Evolutionary conservation across 805 yeast genomes (phyloP).

Genomic region (Naumovozyma dairenensis): DNA sequence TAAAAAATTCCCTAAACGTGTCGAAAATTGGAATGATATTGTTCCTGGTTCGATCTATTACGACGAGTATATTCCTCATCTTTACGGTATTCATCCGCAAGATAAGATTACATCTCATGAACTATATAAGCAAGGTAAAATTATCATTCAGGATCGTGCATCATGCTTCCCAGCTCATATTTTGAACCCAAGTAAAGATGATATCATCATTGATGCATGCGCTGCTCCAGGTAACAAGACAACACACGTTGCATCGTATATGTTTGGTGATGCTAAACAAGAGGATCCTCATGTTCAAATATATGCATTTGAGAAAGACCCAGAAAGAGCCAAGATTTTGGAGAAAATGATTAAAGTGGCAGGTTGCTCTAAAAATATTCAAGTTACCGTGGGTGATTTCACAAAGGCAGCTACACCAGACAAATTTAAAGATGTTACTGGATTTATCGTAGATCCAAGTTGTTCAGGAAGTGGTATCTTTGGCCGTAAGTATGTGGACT

Average conservation of each 20-base stretch:
- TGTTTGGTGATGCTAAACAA: constrained; percentile 8
- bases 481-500: constrained; percentile 65
- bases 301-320: constrained; percentile 82
- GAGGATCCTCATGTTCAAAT: constrained; percentile 32
- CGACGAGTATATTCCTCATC: constrained; percentile 64
- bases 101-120: constrained; percentile 60
- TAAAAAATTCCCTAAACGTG: constrained; percentile 37
- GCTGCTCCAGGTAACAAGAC: constrained; percentile 99
- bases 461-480: constrained; percentile 97
- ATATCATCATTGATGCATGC: constrained; percentile 77
- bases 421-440: constrained; percentile 58
- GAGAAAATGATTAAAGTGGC: constrained; percentile 74
- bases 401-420: constrained; percentile 34
- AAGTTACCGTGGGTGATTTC: constrained; percentile 45
- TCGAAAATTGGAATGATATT: constrained; percentile 33
- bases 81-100: constrained; percentile 75
- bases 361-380: constrained; percentile 39
- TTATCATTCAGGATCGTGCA: constrained; percentile 92
- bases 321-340: constrained; percentile 57
- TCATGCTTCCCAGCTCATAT: constrained; percentile 94
- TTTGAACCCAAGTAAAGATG: constrained; percentile 51
- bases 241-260: constrained; percentile 56
- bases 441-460: constrained; percentile 88
- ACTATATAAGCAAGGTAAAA: constrained; percentile 61
- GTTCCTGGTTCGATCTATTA: constrained; percentile 52